Base-by-base conservation (phyloP, 2,329 filamentous ascomycete species). In the Corinectria fuckeliana region DNA sequence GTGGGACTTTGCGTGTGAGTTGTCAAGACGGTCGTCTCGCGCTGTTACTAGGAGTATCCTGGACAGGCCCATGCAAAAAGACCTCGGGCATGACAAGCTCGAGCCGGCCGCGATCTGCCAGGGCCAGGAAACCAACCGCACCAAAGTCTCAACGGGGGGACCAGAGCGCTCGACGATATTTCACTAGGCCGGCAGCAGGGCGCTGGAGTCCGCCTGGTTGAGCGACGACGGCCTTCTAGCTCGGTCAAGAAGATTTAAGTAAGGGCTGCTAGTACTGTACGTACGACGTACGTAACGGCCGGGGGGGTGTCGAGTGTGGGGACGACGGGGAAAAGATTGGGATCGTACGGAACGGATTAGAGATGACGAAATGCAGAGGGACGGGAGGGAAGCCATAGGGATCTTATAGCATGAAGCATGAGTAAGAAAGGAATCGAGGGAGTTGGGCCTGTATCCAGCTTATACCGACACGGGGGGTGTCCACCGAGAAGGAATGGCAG, bases 31-130 rank as follows among this genome's bases (percentile, higher is more conserved):
- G 70, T 65, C 63, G 71, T 74, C 69, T 74, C 67, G 73, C 68
- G 67, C 67, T 72, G 69, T 76, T 76, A 73, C 77, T 72, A 70
- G 78, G 77, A 75, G 68, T 69, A 79, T 76, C 78, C 77, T 70
- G 69, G 77, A 64, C 69, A 60, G 67, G 60, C 59, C 73, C 71
- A 72, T 75, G 74, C 71, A 74, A 69, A 58, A 69, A 72, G 72
- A 69, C 68, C 71, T 74, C 70, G 68, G 72, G 72, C 71, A 72
- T 74, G 72, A 76, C 72, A 77, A 75, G 75, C 76, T 74, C 73
- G 72, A 73, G 74, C 77, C 76, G 74, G 76, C 76, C 68, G 45
- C 69, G 70, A 74, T 72, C 73, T 73, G 68, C 72, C 74, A 67
- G 70, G 71, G 70, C 58, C 60, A 71, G 67, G 71, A 69, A 72